Base-by-base conservation (phyloP, 306 rosid genomes). In the Fragaria ananassa region DNA sequence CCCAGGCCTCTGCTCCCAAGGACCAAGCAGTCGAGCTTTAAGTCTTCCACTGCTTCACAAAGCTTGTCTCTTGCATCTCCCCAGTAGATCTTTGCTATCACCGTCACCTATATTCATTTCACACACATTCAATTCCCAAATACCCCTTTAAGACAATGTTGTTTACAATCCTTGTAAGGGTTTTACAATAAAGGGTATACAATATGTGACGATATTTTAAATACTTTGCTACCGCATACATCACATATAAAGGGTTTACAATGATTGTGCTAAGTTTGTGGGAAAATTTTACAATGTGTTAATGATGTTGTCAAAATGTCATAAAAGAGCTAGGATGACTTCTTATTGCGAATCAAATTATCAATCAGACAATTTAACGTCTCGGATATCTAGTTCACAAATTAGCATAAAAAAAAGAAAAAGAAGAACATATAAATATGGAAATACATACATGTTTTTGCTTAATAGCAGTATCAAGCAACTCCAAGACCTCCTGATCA, bases 31-130 rank as follows among this genome's bases (percentile, higher is more conserved):
- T 93, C 90, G 42, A 93, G 85, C 85, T 90, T 88, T 71, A 93
- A 85, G n/a, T 87, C 93, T 76, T 90, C 90, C 35, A 82, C 70
- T 23, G 96, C 87, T 12, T 82, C 87, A 46, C 89, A 53, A 21
- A 93, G 85, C 66, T 87, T 90, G 84, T 93, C 93, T 78, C 97
- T 89, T 45, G 96, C 88, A 82, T 93, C 97, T 37, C 97, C 97
- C 93, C 97, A 90, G 62, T 88, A 88, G 34, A 93, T 41, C 82
- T 93, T 93, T 27, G 91, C 75, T 69, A 93, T 62, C 56, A 89
- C 66, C 2, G 57, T 77, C 57, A 85, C 88, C 97, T 92, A 49
- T 7, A 15, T 12, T 44, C 56, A 39, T 70, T 72, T 45, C 66
- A 37, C 49, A 21, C 45, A 47, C 34, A 27, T 8, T 27, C 18